Evolutionary conservation across 768 basidiomycete species (phyloP), one percentile per base, ranked within the genome.

Genomic region (Mycena albidolilacea): DNA sequence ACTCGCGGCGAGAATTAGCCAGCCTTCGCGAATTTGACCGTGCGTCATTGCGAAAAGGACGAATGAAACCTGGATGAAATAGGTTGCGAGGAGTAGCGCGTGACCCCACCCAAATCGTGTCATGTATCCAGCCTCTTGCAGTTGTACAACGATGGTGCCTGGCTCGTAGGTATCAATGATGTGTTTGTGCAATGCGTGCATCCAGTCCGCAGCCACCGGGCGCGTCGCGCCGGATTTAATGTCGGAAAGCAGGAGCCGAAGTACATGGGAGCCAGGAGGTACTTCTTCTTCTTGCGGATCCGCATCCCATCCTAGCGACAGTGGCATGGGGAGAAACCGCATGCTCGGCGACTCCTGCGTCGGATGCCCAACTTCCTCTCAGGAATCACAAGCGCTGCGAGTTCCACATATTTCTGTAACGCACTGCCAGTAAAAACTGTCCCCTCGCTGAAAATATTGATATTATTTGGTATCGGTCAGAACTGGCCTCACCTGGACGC

Each of bases 281-380:
- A 30, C 30, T 19, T 67, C 54, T 11, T 58, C 65, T 12, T 58
- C 65, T 30, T 41, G 30, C 17, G 52, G 52, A 55, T 65, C 64
- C 8, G 52, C 12, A 15, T 67, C 65, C 65, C 65, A 67, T 19
- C 65, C 65, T 1, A 67, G 55, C 17, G 65, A 57, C 15, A 67
- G 65, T 15, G 65, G 65, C 65, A 67, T 67, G 43, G 65, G 65
- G 2, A 67, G 65, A 35, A 67, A 5, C n/a, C 7, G 3, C 41
- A 58, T 7, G 65, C 55, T 14, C 41, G 1, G 23, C 65, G 65
- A 35, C 57, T 23, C 7, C 35, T 43, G 7, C 58, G 23, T n/a
- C n/a, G 44, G 8, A 67, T 12, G 7, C 65, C 54, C 1, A 44
- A 41, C n/a, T 67, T 57, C 11, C 55, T 35, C 14, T 15, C 21